Base-by-base conservation (phyloP, 495 filamentous ascomycete species). In the Lophiotrema nucula region DNA sequence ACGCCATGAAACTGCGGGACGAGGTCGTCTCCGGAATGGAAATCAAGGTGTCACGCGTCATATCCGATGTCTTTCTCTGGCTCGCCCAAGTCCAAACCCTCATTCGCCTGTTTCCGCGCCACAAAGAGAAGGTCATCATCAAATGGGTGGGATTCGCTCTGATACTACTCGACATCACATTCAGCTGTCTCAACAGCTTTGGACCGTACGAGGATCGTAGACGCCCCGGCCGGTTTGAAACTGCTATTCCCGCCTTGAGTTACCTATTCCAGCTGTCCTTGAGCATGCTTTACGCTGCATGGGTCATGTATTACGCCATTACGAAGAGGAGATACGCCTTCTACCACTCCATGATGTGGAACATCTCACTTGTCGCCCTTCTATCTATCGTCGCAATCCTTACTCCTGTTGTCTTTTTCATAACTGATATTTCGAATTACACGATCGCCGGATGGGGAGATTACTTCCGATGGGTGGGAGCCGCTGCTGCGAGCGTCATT, bases 101-200 rank as follows among this genome's bases (percentile, higher is more conserved):
- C 44, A 96, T 98, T 67, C 84, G 93, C 44, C 76, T 98, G 0
- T 98, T 98, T 66, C 95, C 95, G 16, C 88, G 93, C 23, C 91
- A 97, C 66, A 90, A 95, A 60, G 93, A 98, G 70, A 97, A 97
- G 73, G 83, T 97, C 19, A 88, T 97, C 67, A 98, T 98, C 74
- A 97, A 97, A 74, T 98, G 93, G 93, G 87, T 90, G 8, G 93
- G 91, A 1, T 96, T 97, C 72, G 89, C 87, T 4, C 80, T 98
- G 41, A 96, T 98, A 60, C 79, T 90, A 1, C 77, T 97, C 24
- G 93, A 97, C 66, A 87, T 89, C 5, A 83, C 88, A 1, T 98
- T 98, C 66, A 87, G 85, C 58, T 88, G 86, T 38, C 80, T 97
- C 35, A 92, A 96, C 71, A 89, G 86, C 60, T 97, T 97, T 63